Conservation (phyloP, 2,329 filamentous ascomycete species). For the Ophiostoma himal-ulmi region DNA sequence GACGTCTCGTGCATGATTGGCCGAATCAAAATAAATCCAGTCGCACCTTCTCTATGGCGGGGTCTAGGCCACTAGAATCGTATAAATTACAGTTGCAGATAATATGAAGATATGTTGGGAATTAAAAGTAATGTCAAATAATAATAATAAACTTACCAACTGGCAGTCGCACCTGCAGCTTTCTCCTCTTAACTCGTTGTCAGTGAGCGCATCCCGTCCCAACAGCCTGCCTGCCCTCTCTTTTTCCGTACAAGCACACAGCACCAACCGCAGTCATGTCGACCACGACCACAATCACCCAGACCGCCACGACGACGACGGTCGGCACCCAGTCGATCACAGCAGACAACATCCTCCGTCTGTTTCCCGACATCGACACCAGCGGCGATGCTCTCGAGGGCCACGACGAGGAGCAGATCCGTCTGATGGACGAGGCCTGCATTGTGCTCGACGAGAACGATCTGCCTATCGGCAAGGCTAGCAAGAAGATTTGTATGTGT, state of each 20-base stretch:
- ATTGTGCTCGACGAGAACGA: constrained; percentile 94
- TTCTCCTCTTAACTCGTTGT: background rate
- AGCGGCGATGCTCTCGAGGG: constrained; percentile 71
- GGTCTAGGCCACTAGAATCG: background rate
- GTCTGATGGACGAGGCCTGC: constrained; percentile 97
- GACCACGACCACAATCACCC: constrained; percentile 30
- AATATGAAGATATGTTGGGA: background rate
- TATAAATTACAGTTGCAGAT: background rate
- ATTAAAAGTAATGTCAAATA: background rate
- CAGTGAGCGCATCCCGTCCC: background rate
- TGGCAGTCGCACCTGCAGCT: background rate
- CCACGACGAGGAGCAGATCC: constrained; percentile 96
- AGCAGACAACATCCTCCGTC: constrained; percentile 74
- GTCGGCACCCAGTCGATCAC: constrained; percentile 61
- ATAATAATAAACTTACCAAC: background rate
- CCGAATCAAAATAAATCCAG: background rate
- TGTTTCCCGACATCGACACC: constrained; percentile 79
- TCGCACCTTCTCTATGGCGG: constrained; percentile 8
- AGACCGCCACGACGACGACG: constrained; percentile 37
- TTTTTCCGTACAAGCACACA: background rate
- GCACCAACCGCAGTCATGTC: constrained; percentile 21
- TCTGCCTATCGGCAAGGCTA: constrained; percentile 86
- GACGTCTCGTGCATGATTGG: constrained; percentile 5
- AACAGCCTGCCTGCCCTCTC: background rate
- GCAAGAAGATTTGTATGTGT: constrained; percentile 89